Conservation (phyloP, 352 stramenopile species). For the Phytophthora melonis region DNA sequence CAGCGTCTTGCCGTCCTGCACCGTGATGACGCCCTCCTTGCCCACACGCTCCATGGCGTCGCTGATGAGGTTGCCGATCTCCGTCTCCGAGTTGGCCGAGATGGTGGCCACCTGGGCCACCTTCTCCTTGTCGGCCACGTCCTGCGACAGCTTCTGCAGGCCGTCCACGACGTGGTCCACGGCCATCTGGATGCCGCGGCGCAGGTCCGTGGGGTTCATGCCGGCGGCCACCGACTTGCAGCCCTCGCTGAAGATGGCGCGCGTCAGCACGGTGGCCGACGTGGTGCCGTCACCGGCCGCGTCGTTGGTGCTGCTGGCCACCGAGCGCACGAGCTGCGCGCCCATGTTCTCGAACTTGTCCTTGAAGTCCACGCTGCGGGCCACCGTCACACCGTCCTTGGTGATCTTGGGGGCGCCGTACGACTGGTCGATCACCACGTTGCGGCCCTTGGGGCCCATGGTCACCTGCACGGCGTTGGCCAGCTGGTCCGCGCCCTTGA, state of each 20-base stretch:
- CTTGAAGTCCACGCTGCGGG: slow-evolving; percentile 82
- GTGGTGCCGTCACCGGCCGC: slow-evolving; percentile 99
- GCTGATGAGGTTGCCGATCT: slow-evolving; percentile 98
- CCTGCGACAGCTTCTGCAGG: slow-evolving; percentile 95
- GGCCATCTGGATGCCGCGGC: slow-evolving; percentile 97
- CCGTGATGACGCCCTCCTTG: slow-evolving; percentile 99
- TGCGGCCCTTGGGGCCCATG: slow-evolving; percentile 99
- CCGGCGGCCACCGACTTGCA: slow-evolving; percentile 99
- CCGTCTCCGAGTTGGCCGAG: slow-evolving; percentile 98
- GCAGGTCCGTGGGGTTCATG: slow-evolving; percentile 99
- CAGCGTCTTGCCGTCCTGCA: slow-evolving; percentile 99
- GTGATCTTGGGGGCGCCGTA: slow-evolving; percentile 85
- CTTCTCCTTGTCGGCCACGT: slow-evolving; percentile 99
- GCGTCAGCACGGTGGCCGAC: slow-evolving; percentile 98
- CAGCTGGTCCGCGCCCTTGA: slow-evolving; percentile 98
- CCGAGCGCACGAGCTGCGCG: slow-evolving; percentile 69
- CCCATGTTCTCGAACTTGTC: slow-evolving; percentile 88
- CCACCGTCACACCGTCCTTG: slow-evolving; percentile 83
- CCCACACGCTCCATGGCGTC: slow-evolving; percentile 99
- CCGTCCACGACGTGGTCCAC: slow-evolving; percentile 97
- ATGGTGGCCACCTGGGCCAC: slow-evolving; percentile 99
- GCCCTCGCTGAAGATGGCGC: slow-evolving; percentile 99
- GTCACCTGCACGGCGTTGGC: slow-evolving; percentile 99
- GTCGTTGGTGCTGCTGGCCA: slow-evolving; percentile 99
- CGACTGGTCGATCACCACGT: slow-evolving; percentile 99